Evolutionary conservation across 768 basidiomycete species (phyloP), one percentile per base, ranked within the genome.

Genomic region (Trametes sanguinea): DNA sequence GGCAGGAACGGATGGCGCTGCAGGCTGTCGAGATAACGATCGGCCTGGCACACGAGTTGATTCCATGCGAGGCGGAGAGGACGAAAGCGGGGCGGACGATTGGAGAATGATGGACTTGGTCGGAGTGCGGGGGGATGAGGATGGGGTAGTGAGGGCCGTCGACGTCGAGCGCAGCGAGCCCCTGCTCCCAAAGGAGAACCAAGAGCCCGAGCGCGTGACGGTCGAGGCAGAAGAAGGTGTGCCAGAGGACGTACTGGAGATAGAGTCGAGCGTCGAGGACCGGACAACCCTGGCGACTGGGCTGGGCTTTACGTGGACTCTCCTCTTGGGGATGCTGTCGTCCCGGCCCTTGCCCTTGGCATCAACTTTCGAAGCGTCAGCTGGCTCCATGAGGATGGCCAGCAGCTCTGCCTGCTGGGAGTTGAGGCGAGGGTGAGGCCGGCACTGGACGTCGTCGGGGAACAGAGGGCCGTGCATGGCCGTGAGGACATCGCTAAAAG

Each of bases 401-500:
- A 65, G 57, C 35, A 68, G 62, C 30, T 63, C 64, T 30, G 51
- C 45, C 30, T 68, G 67, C n/a, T 51, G 55, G 1, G 46, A n/a
- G 17, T 30, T 60, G 57, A 35, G 46, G 22, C 43, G 59, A 5
- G 60, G n/a, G 33, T 57, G 53, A n/a, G 61, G 29, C 16, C 54
- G 57, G 9, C 17, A 50, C n/a, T 72, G 71, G 39, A 60, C 74
- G 54, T 81, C 77, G 4, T 70, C 62, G 1, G 81, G 83, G 65
- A 88, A 88, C 17, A 88, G 75, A 4, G 78, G 76, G 4, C 86
- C 86, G 44, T 81, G 77, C 83, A 88, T 86, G 69, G 81, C 80
- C 47, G 69, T 69, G 46, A 85, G 72, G 52, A 88, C 85, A 39
- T 85, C 83, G 51, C 78, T 76, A 71, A 88, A 87, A 1, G 82